phyloP scores from a whole-genome alignment of 768 basidiomycete genomes.

The Sistotremastrum niveocremeum region DNA sequence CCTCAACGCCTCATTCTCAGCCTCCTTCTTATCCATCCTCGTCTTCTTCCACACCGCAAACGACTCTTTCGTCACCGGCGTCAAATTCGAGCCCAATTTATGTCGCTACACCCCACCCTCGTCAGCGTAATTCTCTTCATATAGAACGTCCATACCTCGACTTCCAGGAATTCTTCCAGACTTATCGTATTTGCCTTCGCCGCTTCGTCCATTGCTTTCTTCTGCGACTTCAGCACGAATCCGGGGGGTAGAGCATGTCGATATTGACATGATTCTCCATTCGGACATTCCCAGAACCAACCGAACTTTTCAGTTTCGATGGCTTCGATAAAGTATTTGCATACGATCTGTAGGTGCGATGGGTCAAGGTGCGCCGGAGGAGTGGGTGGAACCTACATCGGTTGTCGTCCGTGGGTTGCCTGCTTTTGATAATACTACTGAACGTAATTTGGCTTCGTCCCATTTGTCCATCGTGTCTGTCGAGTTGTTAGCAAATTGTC shows the following conservation, averaged over 20 bases:
- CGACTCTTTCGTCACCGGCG: slow-evolving; percentile 83
- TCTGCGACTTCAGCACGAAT: slow-evolving; percentile 89
- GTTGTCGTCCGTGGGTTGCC: slow-evolving; percentile 89
- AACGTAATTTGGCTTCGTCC: slow-evolving; percentile 88
- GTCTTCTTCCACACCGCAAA: slow-evolving; percentile 96
- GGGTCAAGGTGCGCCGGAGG: slow-evolving; percentile 1
- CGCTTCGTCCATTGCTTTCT: slow-evolving; percentile 81
- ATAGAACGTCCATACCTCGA: slow-evolving; percentile 53
- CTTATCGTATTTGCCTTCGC: slow-evolving; percentile 83
- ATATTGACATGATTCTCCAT: slow-evolving; percentile 82
- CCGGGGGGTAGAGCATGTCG: slow-evolving; percentile 92
- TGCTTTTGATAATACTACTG: slow-evolving; percentile 75
- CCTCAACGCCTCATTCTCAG: slow-evolving; percentile 67
- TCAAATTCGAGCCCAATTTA: slow-evolving; percentile 81
- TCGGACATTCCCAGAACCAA: slow-evolving; percentile 96
- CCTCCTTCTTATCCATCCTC: slow-evolving; percentile 87
- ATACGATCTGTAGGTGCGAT: slow-evolving; percentile 60
- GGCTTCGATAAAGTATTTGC: slow-evolving; percentile 93
- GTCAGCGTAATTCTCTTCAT: background rate
- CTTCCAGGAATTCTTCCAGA: slow-evolving; percentile 93
- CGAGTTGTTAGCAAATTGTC: background rate
- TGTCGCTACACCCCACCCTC: slow-evolving; percentile 49
- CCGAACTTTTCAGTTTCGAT: slow-evolving; percentile 89
- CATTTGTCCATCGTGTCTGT: slow-evolving; percentile 95
- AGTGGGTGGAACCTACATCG: slow-evolving; percentile 42